Percentiles rank a stretch among this genome's conserved stretches.
phyloP scores from a whole-genome alignment of 768 basidiomycete species.

The Panaeolus cyanescens region DNA sequence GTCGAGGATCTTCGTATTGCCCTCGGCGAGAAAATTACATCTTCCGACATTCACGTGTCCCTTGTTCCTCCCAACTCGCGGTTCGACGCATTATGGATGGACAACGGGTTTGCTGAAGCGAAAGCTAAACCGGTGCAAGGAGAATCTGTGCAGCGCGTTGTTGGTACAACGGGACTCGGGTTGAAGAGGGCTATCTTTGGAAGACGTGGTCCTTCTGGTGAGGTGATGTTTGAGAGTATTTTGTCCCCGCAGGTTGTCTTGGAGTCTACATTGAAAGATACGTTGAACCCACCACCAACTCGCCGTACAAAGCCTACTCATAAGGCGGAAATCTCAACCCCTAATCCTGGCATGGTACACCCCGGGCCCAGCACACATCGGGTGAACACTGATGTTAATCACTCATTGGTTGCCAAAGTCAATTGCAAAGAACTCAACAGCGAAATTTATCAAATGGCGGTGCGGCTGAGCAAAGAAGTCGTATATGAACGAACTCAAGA shows the following conservation, averaged over 20 bases:
- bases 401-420: background rate
- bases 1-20: constrained; percentile 4
- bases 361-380: no score
- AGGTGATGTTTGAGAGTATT: constrained; percentile 4
- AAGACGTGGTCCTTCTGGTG: background rate
- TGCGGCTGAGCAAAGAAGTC: background rate
- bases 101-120: background rate
- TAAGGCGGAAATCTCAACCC: no score
- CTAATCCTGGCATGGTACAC: no score
- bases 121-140: background rate
- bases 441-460: background rate
- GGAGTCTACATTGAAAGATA: constrained; percentile 16
- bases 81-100: background rate
- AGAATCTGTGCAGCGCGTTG: background rate
- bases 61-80: background rate
- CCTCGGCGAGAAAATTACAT: constrained; percentile 5
- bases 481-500: background rate
- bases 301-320: no score
- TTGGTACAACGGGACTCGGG: constrained; percentile 3
- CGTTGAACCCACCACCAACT: no score
- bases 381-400: no score
- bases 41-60: constrained; percentile 1
- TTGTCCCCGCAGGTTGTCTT: constrained; percentile 19
- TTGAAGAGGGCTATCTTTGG: background rate
- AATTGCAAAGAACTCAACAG: background rate